These are phyloP conservation scores for Heritiera fomes DNA, from an alignment of 345 rosid species.

Conservation along the genomic window DNA sequence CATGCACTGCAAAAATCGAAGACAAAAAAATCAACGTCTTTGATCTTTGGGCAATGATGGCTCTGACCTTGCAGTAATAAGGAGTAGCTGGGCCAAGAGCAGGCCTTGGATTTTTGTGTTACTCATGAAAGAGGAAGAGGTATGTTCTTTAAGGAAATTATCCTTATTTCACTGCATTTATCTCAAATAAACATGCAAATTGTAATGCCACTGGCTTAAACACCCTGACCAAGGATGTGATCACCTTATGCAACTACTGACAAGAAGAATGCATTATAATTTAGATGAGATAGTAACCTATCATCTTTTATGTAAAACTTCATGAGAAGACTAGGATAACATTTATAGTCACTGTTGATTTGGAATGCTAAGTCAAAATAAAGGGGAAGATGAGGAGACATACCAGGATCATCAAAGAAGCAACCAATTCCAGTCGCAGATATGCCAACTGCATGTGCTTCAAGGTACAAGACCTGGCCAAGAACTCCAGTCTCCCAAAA, in stretches of 20 bases:
- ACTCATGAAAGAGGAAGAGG: background rate
- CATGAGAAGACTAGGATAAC: background rate
- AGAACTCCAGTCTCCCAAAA: constrained; percentile 94
- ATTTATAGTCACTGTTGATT: constrained; percentile 1
- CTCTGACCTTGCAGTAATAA: background rate
- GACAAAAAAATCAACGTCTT: background rate
- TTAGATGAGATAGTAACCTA: constrained; percentile 7
- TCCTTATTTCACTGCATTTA: background rate
- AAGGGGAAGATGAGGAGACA: background rate
- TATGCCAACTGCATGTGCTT: constrained; percentile 87
- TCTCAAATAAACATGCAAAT: background rate
- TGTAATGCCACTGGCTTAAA: background rate
- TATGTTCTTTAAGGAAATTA: background rate
- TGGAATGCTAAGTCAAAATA: background rate
- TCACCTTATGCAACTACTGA: background rate
- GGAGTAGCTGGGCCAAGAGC: background rate
- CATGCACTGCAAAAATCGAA: constrained; percentile 52
- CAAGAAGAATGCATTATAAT: background rate
- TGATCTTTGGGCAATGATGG: background rate
- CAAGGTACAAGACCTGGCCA: constrained; percentile 86
- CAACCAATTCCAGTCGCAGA: constrained; percentile 96
- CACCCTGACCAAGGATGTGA: too few relatives aligned
- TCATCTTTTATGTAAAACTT: constrained; percentile 8
- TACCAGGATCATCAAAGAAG: constrained; percentile 90
- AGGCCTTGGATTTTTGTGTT: background rate